Evolutionary conservation across 164 flowering plant species (phyloP).

Genomic region (Stephania yunnanensis): DNA sequence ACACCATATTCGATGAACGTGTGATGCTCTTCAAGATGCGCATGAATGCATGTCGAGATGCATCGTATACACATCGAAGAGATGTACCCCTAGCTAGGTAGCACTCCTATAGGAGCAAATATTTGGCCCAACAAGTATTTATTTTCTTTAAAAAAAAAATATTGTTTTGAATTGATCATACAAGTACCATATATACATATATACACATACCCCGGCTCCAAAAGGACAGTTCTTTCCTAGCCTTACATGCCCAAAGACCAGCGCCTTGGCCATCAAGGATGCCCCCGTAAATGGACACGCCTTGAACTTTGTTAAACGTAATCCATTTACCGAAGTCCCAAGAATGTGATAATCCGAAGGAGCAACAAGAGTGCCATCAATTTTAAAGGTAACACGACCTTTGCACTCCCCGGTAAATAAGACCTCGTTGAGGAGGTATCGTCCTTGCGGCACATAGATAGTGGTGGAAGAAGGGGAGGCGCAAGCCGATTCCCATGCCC

Average conservation of each 20-base stretch:
- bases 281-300: not conserved
- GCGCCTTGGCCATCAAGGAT: conserved; percentile 8
- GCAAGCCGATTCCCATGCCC: conserved; percentile 6
- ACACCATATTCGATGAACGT: too few species aligned
- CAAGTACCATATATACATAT: not conserved
- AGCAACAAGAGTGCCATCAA: conserved; percentile 7
- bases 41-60: too few species aligned
- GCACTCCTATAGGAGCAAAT: too few species aligned
- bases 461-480: not conserved
- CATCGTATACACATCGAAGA: too few species aligned
- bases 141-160: too few species aligned
- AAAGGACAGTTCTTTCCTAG: not conserved
- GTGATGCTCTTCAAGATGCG: too few species aligned
- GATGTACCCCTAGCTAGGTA: too few species aligned
- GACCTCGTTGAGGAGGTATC: not conserved
- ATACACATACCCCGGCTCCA: conserved; percentile 4
- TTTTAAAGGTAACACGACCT: not conserved
- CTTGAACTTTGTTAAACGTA: not conserved
- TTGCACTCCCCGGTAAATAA: conserved; percentile 1
- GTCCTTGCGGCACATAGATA: conserved; percentile 6
- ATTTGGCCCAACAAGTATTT: too few species aligned
- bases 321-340: not conserved
- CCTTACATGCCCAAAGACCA: not conserved
- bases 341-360: not conserved
- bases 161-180: not conserved